Conservation (phyloP, 2,329 filamentous ascomycete genomes). For the Venturia aucupariae region DNA sequence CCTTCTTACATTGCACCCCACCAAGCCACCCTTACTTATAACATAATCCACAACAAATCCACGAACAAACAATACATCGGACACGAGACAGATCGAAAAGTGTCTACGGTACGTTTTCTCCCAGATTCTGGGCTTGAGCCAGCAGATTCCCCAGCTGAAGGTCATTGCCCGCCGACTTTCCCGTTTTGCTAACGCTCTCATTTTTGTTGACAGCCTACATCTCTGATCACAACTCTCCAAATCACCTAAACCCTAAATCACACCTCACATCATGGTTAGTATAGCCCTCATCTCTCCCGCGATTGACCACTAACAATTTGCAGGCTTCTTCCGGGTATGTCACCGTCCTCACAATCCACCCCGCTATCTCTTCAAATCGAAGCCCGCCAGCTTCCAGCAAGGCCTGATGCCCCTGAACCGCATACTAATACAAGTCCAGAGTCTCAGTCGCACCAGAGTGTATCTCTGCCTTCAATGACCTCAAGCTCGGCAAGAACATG, state of each 20-base stretch:
- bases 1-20: not conserved
- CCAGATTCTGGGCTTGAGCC: not conserved
- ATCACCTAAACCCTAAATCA: not conserved
- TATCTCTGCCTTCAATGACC: conserved; percentile 62
- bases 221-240: not conserved
- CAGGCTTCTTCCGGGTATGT: conserved; percentile 10
- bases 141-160: not conserved
- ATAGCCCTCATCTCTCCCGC: too few species aligned
- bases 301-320: not conserved
- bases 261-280: conserved; percentile 5
- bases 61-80: not conserved
- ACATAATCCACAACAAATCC: conserved; percentile 2
- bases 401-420: not conserved
- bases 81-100: not conserved
- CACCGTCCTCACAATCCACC: conserved; percentile 7
- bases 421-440: conserved; percentile 35
- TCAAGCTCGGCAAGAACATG: conserved; percentile 68
- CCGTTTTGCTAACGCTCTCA: not conserved
- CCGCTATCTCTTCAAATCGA: not conserved
- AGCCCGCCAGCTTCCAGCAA: not conserved
- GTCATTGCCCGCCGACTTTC: not conserved
- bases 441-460: conserved; percentile 64
- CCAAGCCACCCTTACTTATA: not conserved
- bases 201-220: conserved; percentile 11
- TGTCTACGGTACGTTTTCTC: conserved; percentile 4